Evolutionary conservation across 306 rosid genomes (phyloP), one percentile per base, ranked within the genome.

Genomic region (Mimosa pudica): DNA sequence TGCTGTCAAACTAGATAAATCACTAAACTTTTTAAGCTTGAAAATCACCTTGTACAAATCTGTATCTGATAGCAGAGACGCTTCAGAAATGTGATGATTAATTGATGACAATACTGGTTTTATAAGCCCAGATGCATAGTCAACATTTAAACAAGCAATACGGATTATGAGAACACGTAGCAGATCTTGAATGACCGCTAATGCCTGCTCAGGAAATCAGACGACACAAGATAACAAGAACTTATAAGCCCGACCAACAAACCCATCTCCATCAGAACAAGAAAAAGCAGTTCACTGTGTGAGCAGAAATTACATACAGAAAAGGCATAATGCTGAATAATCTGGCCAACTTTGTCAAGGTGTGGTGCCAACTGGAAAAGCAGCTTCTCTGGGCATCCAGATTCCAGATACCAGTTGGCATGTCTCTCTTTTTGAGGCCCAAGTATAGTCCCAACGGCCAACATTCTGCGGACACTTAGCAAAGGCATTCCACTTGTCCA

Each of bases 401-500:
- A 85, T 84, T 89, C 91, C 86, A 93, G 86, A 88, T 95, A 95
- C 99, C 99, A 95, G 81, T 90, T 93, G 82, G 90, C 89, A 73
- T 82, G 88, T 48, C 77, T 86, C 89, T 93, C 99, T 82, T 86
- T 91, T 80, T 71, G 91, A 70, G 96, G 91, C 70, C 99, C 99
- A 78, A 95, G 74, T 44, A 95, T 70, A 17, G 96, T 91, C 80
- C 96, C 92, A 83, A 95, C 88, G 35, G 97, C 88, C 87, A 95
- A 82, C 84, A 89, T 85, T 88, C 97, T 91, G 73, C 93, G 88
- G 69, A 94, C 86, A 79, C 98, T 91, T 78, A 91, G 81, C 93
- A 93, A 82, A 76, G 99, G 99, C 96, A 89, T 88, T 67, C 98
- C 91, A 71, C 86, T 85, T 79, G 86, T 95, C 99, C 99, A 95